Percentiles rank a stretch among this genome's conserved stretches.
phyloP scores from a whole-genome alignment of 768 basidiomycete genomes.

The Amanita muscaria region DNA sequence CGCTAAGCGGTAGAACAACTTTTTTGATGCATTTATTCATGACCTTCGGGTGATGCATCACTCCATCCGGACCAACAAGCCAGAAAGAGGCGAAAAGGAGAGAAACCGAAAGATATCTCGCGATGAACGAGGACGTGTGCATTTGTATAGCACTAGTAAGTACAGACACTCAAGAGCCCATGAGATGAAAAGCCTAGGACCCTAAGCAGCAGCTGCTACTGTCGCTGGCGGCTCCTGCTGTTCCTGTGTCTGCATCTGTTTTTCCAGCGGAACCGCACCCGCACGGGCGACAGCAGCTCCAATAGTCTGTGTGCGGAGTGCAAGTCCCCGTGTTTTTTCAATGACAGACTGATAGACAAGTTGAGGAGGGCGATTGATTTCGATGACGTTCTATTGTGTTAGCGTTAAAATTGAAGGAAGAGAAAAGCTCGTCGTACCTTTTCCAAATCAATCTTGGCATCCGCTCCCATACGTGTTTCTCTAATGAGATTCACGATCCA shows the following conservation, averaged over 20 bases:
- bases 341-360: slow-evolving; percentile 93
- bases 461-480: slow-evolving; percentile 92
- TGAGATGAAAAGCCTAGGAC: too few species aligned
- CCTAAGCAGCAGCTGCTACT: too few species aligned
- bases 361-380: slow-evolving; percentile 83
- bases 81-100: too few species aligned
- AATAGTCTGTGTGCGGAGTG: slow-evolving; percentile 84
- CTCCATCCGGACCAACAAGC: too few species aligned
- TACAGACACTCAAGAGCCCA: too few species aligned
- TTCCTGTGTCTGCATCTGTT: not conserved
- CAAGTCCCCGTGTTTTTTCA: slow-evolving; percentile 89
- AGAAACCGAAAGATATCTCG: too few species aligned
- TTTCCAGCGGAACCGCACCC: slow-evolving; percentile 5
- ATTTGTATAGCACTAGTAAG: too few species aligned
- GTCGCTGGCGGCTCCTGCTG: not conserved
- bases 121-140: too few species aligned
- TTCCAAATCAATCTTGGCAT: slow-evolving; percentile 96
- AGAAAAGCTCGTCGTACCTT: slow-evolving; percentile 45
- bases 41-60: too few species aligned
- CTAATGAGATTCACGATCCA: slow-evolving; percentile 99
- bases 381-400: slow-evolving; percentile 87
- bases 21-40: too few species aligned
- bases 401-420: not conserved
- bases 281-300: slow-evolving; percentile 57
- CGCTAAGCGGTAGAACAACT: too few species aligned